Evolutionary conservation across 257 asterid species (phyloP).

Genomic region (Solanum corneliomulleri): DNA sequence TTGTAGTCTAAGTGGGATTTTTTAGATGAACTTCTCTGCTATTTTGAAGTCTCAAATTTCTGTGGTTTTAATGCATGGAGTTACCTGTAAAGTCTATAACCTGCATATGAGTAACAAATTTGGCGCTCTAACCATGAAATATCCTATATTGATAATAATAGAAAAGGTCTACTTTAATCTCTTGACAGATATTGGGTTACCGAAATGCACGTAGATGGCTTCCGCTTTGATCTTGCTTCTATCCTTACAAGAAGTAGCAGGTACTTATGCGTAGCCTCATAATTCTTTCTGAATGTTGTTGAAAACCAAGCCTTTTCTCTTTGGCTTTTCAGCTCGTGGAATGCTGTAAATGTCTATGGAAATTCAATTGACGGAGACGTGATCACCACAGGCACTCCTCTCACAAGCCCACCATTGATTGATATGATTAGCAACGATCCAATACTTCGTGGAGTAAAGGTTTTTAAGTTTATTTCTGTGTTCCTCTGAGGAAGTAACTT

Average conservation of each 20-base stretch:
- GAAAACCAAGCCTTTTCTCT: not conserved
- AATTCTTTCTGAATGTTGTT: not conserved
- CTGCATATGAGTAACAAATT: not conserved
- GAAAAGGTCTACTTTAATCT: conserved; percentile 9
- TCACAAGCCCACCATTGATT: conserved; percentile 68
- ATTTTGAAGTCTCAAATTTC: not conserved
- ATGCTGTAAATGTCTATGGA: conserved; percentile 75
- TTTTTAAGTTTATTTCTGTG: conserved; percentile 4
- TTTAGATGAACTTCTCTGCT: not conserved
- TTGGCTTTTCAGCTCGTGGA: conserved; percentile 57
- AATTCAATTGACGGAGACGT: conserved; percentile 50
- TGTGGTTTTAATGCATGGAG: not conserved
- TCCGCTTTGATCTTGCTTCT: conserved; percentile 98
- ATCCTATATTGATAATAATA: not conserved
- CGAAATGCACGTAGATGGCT: conserved; percentile 96
- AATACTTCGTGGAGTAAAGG: conserved; percentile 82
- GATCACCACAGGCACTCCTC: conserved; percentile 84
- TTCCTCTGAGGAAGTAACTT: not conserved
- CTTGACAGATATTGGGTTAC: conserved; percentile 86
- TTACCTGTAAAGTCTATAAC: not conserved
- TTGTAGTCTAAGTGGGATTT: not conserved
- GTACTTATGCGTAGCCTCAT: conserved; percentile 21
- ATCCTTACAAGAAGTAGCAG: conserved; percentile 96
- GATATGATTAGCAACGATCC: conserved; percentile 97
- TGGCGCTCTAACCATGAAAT: not conserved